Evolutionary conservation across 768 basidiomycete genomes (phyloP).

Genomic region (Lentinula lateritia): DNA sequence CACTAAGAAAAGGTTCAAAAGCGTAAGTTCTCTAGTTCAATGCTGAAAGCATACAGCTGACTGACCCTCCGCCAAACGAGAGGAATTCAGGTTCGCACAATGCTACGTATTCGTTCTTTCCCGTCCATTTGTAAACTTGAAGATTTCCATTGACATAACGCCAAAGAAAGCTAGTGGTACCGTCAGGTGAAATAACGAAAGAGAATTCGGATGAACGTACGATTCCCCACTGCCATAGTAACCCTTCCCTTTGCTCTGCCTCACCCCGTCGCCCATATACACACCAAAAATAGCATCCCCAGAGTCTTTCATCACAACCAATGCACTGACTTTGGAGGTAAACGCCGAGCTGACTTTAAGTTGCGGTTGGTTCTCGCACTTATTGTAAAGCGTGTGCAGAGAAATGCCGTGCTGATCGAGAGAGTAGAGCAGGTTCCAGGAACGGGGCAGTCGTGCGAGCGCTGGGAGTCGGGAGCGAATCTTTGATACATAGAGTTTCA

Average conservation of each 20-base stretch:
- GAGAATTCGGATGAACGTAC: constrained; percentile 29
- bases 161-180: constrained; percentile 66
- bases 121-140: constrained; percentile 77
- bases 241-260: constrained; percentile 47
- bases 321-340: constrained; percentile 30
- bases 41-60: constrained; percentile 11
- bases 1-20: constrained; percentile 34
- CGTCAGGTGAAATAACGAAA: background rate
- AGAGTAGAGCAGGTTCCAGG: constrained; percentile 82
- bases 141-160: constrained; percentile 44
- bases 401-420: constrained; percentile 95
- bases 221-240: constrained; percentile 92
- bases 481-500: constrained; percentile 26
- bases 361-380: constrained; percentile 42
- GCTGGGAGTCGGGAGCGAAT: constrained; percentile 70
- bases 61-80: constrained; percentile 91
- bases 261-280: constrained; percentile 74
- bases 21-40: background rate
- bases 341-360: constrained; percentile 21
- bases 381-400: constrained; percentile 77
- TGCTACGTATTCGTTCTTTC: constrained; percentile 85
- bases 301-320: constrained; percentile 65
- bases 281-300: constrained; percentile 70
- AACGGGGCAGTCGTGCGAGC: constrained; percentile 59
- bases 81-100: constrained; percentile 77